Percentiles rank a stretch among this genome's conserved stretches.
These are phyloP conservation scores for Kurtzmaniella cleridarum DNA, from an alignment of 805 yeast genomes.

Conservation along the genomic window DNA sequence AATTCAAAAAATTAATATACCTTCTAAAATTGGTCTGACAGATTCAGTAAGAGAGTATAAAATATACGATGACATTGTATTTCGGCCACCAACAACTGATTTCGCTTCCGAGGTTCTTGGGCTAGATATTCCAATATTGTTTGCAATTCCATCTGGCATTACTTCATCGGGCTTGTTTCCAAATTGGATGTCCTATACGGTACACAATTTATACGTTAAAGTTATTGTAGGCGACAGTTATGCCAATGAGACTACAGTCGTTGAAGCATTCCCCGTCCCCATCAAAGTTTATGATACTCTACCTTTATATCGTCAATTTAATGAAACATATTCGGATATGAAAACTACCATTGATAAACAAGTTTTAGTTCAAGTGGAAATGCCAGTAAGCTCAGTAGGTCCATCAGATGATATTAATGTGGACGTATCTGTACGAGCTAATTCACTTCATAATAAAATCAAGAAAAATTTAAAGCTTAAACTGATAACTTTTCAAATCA, in stretches of 20 bases:
- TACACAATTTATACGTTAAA: conserved; percentile 39
- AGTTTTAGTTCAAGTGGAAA: conserved; percentile 38
- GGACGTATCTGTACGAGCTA: conserved; percentile 36
- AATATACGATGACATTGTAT: conserved; percentile 28
- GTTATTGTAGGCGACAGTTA: conserved; percentile 26
- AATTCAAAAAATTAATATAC: conserved; percentile 41
- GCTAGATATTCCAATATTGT: conserved; percentile 53
- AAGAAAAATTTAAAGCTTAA: conserved; percentile 35
- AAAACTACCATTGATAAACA: conserved; percentile 45
- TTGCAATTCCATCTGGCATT: conserved; percentile 50
- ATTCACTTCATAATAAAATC: conserved; percentile 23
- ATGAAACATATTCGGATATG: conserved; percentile 44
- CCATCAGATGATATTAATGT: conserved; percentile 46
- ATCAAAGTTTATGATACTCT: conserved; percentile 53
- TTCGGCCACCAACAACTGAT: conserved; percentile 35
- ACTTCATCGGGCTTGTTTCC: conserved; percentile 47
- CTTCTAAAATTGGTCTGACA: conserved; percentile 28
- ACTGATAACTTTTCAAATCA: conserved; percentile 41
- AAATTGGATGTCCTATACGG: conserved; percentile 43
- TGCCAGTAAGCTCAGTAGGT: conserved; percentile 54
- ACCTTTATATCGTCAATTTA: conserved; percentile 51
- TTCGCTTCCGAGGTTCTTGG: conserved; percentile 42
- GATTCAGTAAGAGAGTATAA: conserved; percentile 29
- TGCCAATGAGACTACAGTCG: conserved; percentile 24
- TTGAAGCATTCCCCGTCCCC: conserved; percentile 42